Conservation (phyloP, 177 flowering plant species). For the Vitis hybrid region DNA sequence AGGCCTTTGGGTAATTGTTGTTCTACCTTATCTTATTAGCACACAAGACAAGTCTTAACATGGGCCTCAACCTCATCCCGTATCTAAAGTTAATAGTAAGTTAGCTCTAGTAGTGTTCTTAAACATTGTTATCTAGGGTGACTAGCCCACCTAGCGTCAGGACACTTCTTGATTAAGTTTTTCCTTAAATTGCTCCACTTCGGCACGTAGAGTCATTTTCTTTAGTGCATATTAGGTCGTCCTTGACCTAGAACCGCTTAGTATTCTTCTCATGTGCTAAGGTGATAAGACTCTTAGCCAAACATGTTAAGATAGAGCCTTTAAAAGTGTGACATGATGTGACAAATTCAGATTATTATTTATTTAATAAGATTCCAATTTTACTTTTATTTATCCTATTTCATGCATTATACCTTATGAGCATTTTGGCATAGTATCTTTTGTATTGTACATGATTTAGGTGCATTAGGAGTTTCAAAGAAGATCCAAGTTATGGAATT, state of each 20-base stretch:
- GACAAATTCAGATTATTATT: too few relatives aligned
- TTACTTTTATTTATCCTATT: too few relatives aligned
- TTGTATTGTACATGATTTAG: too few relatives aligned
- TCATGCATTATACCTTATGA: too few relatives aligned
- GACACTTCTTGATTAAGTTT: conserved; percentile 14
- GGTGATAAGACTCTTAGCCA: neutral
- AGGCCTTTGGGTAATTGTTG: neutral
- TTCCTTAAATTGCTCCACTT: neutral
- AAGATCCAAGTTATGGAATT: too few relatives aligned
- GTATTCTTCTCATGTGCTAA: neutral
- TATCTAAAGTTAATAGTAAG: conserved; percentile 17
- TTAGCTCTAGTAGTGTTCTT: neutral
- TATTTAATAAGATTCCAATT: too few relatives aligned
- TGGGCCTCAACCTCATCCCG: conserved; percentile 13
- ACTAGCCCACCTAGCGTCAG: conserved; percentile 16
- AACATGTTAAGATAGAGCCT: neutral
- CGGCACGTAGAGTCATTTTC: neutral
- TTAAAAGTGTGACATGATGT: too few relatives aligned
- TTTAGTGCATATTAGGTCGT: neutral
- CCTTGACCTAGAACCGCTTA: neutral
- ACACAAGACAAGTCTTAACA: conserved; percentile 20
- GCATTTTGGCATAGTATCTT: too few relatives aligned
- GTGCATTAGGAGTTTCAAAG: too few relatives aligned
- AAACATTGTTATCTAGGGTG: conserved; percentile 15
- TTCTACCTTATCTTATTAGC: conserved; percentile 20